Evolutionary conservation across 768 basidiomycete species (phyloP).

Genomic region (Kwoniella sp.): DNA sequence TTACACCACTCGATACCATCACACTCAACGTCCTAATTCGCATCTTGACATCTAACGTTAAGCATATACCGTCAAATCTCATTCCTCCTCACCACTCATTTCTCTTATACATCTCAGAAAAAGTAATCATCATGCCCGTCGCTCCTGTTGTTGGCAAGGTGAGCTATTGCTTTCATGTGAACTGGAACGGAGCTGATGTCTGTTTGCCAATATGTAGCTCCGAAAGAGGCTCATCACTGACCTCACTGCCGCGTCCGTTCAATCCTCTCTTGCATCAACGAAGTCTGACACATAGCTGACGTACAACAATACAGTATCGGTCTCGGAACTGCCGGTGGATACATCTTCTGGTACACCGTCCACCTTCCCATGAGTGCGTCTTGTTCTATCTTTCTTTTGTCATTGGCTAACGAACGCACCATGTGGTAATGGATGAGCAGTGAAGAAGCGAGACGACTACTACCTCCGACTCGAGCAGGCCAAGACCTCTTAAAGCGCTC

Average conservation of each 20-base stretch:
- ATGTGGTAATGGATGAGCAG: background rate
- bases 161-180: background rate
- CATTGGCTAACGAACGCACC: constrained; percentile 2
- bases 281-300: constrained; percentile 1
- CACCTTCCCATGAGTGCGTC: constrained; percentile 28
- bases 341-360: constrained; percentile 35
- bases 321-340: constrained; percentile 28
- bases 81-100: constrained; percentile 3
- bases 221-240: constrained; percentile 32
- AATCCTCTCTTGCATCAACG: background rate
- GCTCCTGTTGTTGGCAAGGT: constrained; percentile 32
- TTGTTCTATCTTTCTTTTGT: background rate
- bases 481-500: constrained; percentile 12
- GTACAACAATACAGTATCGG: constrained; percentile 13
- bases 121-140: constrained; percentile 24
- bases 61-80: background rate
- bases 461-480: constrained; percentile 29
- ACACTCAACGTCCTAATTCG: background rate
- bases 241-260: constrained; percentile 25
- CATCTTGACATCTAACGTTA: constrained; percentile 1
- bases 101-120: background rate
- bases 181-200: constrained; percentile 7
- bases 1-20: constrained; percentile 11
- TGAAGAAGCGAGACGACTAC: constrained; percentile 32
- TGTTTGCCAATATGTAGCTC: constrained; percentile 6